Evolutionary conservation across 1,284 basidiomycete species (phyloP).

Genomic region (Moesziomyces sp.): DNA sequence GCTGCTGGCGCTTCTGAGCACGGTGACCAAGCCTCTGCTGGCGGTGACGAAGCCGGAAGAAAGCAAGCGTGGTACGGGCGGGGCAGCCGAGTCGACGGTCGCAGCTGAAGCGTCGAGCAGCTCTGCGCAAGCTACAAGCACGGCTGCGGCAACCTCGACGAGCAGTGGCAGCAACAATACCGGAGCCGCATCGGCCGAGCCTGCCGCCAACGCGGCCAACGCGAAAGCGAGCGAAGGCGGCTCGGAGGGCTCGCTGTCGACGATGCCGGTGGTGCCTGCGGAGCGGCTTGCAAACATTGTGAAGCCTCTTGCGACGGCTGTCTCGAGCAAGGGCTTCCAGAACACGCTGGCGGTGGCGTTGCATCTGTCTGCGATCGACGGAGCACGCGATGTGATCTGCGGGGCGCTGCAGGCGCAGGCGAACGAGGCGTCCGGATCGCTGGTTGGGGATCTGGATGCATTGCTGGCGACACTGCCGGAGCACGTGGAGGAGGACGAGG

Average conservation of each 20-base stretch:
- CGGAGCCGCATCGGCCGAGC: neutral
- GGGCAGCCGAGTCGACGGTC: constrained; percentile 1
- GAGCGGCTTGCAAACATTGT: constrained; percentile 62
- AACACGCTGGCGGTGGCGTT: constrained; percentile 64
- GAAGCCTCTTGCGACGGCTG: constrained; percentile 60
- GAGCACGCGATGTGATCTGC: constrained; percentile 58
- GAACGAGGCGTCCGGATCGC: constrained; percentile 46
- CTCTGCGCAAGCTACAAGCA: constrained; percentile 7
- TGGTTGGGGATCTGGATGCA: constrained; percentile 57
- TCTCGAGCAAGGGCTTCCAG: constrained; percentile 65
- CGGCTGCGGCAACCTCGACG: neutral
- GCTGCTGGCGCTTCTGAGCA: constrained; percentile 61
- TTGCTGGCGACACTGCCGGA: constrained; percentile 58
- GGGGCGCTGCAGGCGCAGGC: constrained; percentile 59
- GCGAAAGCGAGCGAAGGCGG: neutral
- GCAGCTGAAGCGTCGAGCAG: constrained; percentile 21
- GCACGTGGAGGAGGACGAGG: constrained; percentile 35
- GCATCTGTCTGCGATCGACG: constrained; percentile 58
- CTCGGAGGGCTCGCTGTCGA: constrained; percentile 11
- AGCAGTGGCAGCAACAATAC: constrained; percentile 1
- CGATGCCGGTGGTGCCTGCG: constrained; percentile 42
- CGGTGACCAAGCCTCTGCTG: constrained; percentile 60
- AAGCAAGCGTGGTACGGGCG: constrained; percentile 5
- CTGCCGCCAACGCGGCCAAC: constrained; percentile 1
- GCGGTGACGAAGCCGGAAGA: constrained; percentile 23